Percentiles rank a stretch among this genome's conserved stretches.
Evolutionary conservation across 2,329 filamentous ascomycete genomes (phyloP).

Genomic region (Penicillium sp.): DNA sequence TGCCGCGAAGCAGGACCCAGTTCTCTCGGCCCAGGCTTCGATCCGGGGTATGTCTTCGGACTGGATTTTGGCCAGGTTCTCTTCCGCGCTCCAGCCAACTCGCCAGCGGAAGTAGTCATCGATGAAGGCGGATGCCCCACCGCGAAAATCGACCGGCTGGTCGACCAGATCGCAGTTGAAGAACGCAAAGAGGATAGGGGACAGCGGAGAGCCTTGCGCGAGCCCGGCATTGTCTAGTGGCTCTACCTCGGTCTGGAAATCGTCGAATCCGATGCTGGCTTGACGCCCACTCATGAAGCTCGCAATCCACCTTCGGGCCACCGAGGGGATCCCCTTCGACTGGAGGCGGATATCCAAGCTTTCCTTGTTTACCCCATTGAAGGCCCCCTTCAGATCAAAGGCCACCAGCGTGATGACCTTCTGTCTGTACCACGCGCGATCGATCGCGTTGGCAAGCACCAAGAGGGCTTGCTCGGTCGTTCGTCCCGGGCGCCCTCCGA

Average conservation of each 20-base stretch:
- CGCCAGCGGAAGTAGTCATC: slow-evolving; percentile 30
- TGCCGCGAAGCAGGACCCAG: slow-evolving; percentile 27
- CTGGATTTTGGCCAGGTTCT: slow-evolving; percentile 24
- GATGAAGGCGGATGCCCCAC: slow-evolving; percentile 32
- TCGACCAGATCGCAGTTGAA: slow-evolving; percentile 41
- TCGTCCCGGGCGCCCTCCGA: slow-evolving; percentile 15
- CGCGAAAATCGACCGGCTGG: slow-evolving; percentile 13
- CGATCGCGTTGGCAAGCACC: not conserved
- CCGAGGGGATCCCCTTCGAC: slow-evolving; percentile 8
- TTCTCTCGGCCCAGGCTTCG: too few relatives aligned
- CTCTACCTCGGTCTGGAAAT: slow-evolving; percentile 9
- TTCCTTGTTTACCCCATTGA: slow-evolving; percentile 7
- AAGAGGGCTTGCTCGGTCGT: slow-evolving; percentile 16
- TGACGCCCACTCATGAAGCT: too few relatives aligned
- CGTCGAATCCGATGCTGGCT: slow-evolving; percentile 9
- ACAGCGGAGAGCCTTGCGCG: slow-evolving; percentile 32
- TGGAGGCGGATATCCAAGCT: slow-evolving; percentile 7
- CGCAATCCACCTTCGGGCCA: not conserved
- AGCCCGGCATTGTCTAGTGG: slow-evolving; percentile 16
- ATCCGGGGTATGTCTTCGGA: slow-evolving; percentile 27
- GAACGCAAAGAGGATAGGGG: slow-evolving; percentile 37
- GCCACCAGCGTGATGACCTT: slow-evolving; percentile 2
- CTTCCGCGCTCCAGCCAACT: slow-evolving; percentile 17
- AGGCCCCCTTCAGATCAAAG: slow-evolving; percentile 10
- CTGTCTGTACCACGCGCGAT: slow-evolving; percentile 2